These are phyloP conservation scores for Malus hybrid DNA, from an alignment of 331 rosid species.

Conservation along the genomic window DNA sequence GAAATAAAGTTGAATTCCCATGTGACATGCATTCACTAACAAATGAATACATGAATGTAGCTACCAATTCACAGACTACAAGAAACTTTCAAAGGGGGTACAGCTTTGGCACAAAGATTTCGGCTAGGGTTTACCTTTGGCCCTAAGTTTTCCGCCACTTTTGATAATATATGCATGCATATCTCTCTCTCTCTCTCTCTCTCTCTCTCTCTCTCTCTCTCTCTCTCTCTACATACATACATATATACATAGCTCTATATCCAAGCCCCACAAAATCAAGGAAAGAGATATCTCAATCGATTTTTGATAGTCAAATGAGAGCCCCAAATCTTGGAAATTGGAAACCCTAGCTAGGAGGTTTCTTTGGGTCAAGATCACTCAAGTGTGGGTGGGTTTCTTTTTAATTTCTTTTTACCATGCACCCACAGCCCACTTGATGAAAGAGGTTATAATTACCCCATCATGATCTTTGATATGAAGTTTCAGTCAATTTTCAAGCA, in stretches of 20 bases:
- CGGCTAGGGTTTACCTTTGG: conserved; percentile 59
- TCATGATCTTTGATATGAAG: conserved; percentile 31
- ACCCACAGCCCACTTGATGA: conserved; percentile 21
- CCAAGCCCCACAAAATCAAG: conserved; percentile 85
- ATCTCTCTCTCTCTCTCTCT: no score
- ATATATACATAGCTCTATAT: no score
- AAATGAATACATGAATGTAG: background rate
- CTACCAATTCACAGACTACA: background rate
- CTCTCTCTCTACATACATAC: no score
- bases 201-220: no score
- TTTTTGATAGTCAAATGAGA: no score
- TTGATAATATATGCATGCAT: no score
- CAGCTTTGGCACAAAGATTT: conserved; percentile 46
- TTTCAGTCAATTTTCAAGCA: no score
- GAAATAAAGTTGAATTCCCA: conserved; percentile 36
- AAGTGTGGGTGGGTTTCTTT: conserved; percentile 31
- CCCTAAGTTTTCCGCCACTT: conserved; percentile 57
- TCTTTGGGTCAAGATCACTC: no score
- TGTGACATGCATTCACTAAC: conserved; percentile 24
- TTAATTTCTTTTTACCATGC: conserved; percentile 43
- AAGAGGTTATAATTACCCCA: conserved; percentile 61
- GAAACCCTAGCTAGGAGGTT: no score
- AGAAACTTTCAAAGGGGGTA: conserved; percentile 57
- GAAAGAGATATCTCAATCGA: conserved; percentile 63
- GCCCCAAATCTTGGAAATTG: no score